Base-by-base conservation (phyloP, 805 yeast species). In the Metschnikowia colocasiae region DNA sequence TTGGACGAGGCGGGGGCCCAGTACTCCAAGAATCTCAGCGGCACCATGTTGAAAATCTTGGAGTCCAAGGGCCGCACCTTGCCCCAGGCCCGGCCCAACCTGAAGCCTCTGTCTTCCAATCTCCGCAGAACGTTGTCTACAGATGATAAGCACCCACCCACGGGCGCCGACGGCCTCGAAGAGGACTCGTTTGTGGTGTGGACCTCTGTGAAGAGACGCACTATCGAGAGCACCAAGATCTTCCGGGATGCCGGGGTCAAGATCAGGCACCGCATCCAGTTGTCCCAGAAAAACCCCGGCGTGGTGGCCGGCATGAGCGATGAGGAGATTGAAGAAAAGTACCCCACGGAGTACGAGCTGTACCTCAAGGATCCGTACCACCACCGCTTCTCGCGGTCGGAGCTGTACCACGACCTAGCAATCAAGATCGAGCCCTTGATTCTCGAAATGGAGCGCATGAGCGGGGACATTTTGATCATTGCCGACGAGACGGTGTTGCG, bases 351-450 rank as follows among this genome's bases (percentile, higher is more conserved):
- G 54, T 86, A 76, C 61, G 76, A 71, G 51, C 82, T 78, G 56
- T 86, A 81, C 60, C 47, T 67, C 48, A 67, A 73, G 50, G 97
- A 92, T 63, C 97, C 97, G 1, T 94, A 94, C 61, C 97, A 94
- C 66, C 92, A 85, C 62, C 75, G 99, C 50, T 94, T 80, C 62
- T 87, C 96, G 2, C 76, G 98, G 42, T 89, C 95, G 0, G 99
- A 94, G 68, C 87, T 95, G 43, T 94, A 90, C 62, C 99, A 94
- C 66, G 99, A 94, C 65, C 75, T 94, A 48, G 98, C 99, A 0
- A 85, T 94, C 31, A 82, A 96, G 57, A 79, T 94, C 69, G 99
- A 94, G 67, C 96, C 98, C 0, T 73, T 94, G 46, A 81, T 94
- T 51, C 75, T 94, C 62, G 98, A 94, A 65, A 84, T 94, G 82